Conservation (phyloP, 2,329 filamentous ascomycete genomes). For the Curvularia lunata region DNA sequence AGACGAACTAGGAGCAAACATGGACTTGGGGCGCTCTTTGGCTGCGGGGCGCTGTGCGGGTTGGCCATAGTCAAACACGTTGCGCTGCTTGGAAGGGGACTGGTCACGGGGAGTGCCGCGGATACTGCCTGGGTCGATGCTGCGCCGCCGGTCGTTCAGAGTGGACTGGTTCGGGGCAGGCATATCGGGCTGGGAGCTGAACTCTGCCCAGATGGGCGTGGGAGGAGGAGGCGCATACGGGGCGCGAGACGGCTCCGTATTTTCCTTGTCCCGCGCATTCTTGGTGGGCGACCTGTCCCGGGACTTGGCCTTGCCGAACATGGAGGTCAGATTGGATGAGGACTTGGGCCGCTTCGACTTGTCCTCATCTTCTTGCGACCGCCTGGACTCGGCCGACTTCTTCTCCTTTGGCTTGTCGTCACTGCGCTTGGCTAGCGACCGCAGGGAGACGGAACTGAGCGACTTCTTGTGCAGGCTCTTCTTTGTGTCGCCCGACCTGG, state of each 20-base stretch:
- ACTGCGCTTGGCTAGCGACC: slow-evolving; percentile 56
- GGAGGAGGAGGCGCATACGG: slow-evolving; percentile 52
- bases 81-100: slow-evolving; percentile 66
- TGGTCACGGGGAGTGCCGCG: slow-evolving; percentile 66
- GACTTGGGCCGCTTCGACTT: slow-evolving; percentile 78
- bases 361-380: slow-evolving; percentile 29
- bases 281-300: slow-evolving; percentile 59
- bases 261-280: slow-evolving; percentile 76
- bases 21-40: slow-evolving; percentile 60
- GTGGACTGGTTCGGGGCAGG: slow-evolving; percentile 53
- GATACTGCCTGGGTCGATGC: slow-evolving; percentile 61
- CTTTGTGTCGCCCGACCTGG: slow-evolving; percentile 40
- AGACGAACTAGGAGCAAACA: slow-evolving; percentile 52
- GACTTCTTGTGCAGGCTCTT: slow-evolving; percentile 59
- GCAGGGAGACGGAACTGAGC: slow-evolving; percentile 61
- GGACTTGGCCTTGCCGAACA: slow-evolving; percentile 75
- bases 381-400: slow-evolving; percentile 39
- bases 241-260: slow-evolving; percentile 67
- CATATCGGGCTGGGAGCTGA: slow-evolving; percentile 55
- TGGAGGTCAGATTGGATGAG: slow-evolving; percentile 76
- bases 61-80: slow-evolving; percentile 62
- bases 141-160: slow-evolving; percentile 52
- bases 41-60: slow-evolving; percentile 41
- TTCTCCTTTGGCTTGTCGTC: slow-evolving; percentile 44
- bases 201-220: slow-evolving; percentile 83